Evolutionary conservation across 768 basidiomycete genomes (phyloP), one percentile per base, ranked within the genome.

Genomic region (Macrocybe gigantea): DNA sequence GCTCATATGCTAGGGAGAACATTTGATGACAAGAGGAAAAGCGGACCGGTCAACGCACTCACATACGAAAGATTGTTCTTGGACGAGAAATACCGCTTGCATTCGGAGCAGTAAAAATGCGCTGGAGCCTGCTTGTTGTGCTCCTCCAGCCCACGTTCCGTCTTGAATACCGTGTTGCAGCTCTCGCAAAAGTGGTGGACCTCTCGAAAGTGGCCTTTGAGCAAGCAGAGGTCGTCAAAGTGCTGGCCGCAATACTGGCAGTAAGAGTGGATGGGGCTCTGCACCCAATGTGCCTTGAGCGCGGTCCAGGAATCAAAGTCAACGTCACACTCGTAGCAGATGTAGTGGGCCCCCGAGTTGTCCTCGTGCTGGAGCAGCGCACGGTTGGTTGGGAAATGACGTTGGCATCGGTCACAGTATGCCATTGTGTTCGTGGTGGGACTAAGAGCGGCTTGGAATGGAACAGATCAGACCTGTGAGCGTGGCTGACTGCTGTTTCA

Each of bases 231-330:
- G 43, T 63, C 51, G 4, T 55, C 38, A 49, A 78, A 81, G 47
- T 78, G 72, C 11, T 50, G 47, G 31, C 73, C 46, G 59, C 83
- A 85, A 13, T 53, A 34, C 47, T 74, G 73, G 59, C 84, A 85
- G 49, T 75, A 85, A 36, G 59, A 9, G 45, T 83, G 83, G 0
- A 10, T 22, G 5, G 65, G 61, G 55, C 75, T 79, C 45, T 80
- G 69, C 22, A 74, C 66, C 53, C 61, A 81, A 58, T 85, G 83
- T 48, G 79, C 67, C 48, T 63, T 65, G 49, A 78, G 71, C 0
- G 56, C 71, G 1, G 0, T 2, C 52, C 52, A 51, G 0, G 73
- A 58, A 0, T 54, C 4, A 56, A 83, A 83, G 52, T 82, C 79
- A 7, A 33, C 15, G 0, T 67, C 43, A 51, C 82, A 85, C 7